These are phyloP conservation scores for Aegilops tauschii DNA, from an alignment of 176 grass and related monocot genomes.

Conservation along the genomic window DNA sequence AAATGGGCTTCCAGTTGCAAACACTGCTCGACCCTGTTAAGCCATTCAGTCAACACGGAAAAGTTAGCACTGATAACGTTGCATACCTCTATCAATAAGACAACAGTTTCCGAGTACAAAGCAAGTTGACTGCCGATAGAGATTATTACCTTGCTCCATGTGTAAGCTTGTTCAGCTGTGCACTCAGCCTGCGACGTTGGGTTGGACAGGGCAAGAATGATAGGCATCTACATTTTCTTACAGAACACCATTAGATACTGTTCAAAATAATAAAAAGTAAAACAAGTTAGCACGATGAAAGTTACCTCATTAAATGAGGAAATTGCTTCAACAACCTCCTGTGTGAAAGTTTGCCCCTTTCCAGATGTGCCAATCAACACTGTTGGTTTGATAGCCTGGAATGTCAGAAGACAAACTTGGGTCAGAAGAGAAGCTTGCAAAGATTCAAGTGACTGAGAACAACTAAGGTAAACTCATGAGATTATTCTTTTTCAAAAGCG, in stretches of 20 bases:
- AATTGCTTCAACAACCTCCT: constrained; percentile 87
- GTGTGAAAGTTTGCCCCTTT: constrained; percentile 93
- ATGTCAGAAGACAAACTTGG: background rate
- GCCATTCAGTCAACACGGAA: constrained; percentile 7
- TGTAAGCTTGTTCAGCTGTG: constrained; percentile 92
- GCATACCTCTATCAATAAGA: background rate
- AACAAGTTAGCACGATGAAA: background rate
- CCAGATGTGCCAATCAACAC: constrained; percentile 90
- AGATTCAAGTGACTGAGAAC: background rate
- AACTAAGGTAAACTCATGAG: background rate
- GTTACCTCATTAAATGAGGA: constrained; percentile 79
- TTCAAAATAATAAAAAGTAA: constrained; percentile 14
- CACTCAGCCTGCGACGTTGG: constrained; percentile 86
- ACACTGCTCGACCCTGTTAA: constrained; percentile 84
- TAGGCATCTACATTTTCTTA: constrained; percentile 49
- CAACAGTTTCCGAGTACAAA: background rate
- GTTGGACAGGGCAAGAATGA: constrained; percentile 90
- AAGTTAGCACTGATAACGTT: background rate
- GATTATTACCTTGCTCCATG: constrained; percentile 90
- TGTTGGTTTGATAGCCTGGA: constrained; percentile 85
- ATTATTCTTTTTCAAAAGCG: background rate
- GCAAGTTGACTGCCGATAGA: background rate
- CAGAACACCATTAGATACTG: constrained; percentile 1
- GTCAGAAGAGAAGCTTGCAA: constrained; percentile 23
- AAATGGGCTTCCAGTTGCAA: constrained; percentile 93